A percentile compares a stretch with the other conserved stretches of the same genome.
Conservation (phyloP, 108 stramenopile genomes). For the Stephanodiscus minutulus region DNA sequence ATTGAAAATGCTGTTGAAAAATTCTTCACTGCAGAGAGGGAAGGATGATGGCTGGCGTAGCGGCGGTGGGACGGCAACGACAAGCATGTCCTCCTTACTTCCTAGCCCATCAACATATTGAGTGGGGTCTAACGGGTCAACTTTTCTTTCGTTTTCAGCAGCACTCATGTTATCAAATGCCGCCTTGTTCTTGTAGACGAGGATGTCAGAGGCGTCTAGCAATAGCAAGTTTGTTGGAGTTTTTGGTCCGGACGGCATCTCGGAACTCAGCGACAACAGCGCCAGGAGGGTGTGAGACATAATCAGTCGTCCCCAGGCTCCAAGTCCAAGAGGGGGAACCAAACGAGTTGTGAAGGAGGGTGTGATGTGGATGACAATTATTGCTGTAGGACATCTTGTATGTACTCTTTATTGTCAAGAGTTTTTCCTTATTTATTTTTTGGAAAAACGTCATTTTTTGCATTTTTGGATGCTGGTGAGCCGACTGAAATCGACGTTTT, state of each 20-base stretch:
- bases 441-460: no score
- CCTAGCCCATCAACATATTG: constrained; percentile 3
- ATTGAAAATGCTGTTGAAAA: no score
- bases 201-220: constrained; percentile 12
- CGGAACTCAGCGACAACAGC: constrained; percentile 22
- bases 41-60: no score
- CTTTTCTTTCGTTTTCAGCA: constrained; percentile 4
- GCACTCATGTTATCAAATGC: constrained; percentile 1
- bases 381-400: no score
- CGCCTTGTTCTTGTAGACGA: constrained; percentile 22
- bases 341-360: no score
- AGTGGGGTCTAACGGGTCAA: constrained; percentile 11
- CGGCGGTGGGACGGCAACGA: constrained; percentile 13
- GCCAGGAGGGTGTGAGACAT: constrained; percentile 11
- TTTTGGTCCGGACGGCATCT: constrained; percentile 9
- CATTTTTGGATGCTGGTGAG: no score
- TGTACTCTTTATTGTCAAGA: no score
- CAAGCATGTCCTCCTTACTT: constrained; percentile 14
- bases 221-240: constrained; percentile 16
- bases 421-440: no score
- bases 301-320: constrained; percentile 6
- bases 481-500: no score
- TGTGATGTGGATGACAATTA: no score
- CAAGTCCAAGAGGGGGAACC: constrained; percentile 22
- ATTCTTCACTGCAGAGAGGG: no score